Conservation (phyloP, 768 basidiomycete genomes). For the Phanerodontia chrysosporium region DNA sequence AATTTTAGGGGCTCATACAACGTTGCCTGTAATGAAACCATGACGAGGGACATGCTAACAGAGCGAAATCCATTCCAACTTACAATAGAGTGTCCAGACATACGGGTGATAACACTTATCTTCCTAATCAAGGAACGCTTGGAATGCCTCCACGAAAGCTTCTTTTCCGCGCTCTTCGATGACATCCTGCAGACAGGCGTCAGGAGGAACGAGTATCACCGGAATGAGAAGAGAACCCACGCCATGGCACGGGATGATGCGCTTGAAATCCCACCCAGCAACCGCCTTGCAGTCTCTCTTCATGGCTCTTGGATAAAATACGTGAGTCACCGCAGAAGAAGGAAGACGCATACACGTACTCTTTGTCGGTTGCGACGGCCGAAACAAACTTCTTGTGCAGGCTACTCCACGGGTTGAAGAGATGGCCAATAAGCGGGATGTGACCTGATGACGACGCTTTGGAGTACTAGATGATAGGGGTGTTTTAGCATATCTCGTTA, state of each 20-base stretch:
- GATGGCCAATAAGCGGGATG: slow-evolving; percentile 19
- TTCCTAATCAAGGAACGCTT: slow-evolving; percentile 22
- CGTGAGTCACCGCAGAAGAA: not conserved
- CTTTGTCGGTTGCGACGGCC: slow-evolving; percentile 23
- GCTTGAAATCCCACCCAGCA: slow-evolving; percentile 66
- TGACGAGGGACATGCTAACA: too few relatives aligned
- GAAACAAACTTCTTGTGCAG: slow-evolving; percentile 25
- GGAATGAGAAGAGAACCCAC: slow-evolving; percentile 27
- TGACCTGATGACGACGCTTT: slow-evolving; percentile 26
- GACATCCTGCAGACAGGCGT: slow-evolving; percentile 32
- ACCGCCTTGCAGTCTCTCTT: slow-evolving; percentile 60
- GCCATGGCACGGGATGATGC: slow-evolving; percentile 73
- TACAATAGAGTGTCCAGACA: too few relatives aligned
- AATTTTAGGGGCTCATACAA: too few relatives aligned
- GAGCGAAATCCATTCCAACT: too few relatives aligned
- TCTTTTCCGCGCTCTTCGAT: slow-evolving; percentile 45
- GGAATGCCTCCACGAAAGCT: slow-evolving; percentile 33
- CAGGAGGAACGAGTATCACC: not conserved
- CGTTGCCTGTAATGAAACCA: too few relatives aligned
- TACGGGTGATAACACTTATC: too few relatives aligned
- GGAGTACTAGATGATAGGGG: slow-evolving; percentile 32
- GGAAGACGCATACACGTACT: slow-evolving; percentile 11
- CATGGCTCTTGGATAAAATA: slow-evolving; percentile 44
- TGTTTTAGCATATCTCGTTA: not conserved
- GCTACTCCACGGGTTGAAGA: slow-evolving; percentile 20